Evolutionary conservation across 371 early-diverging fungal species (phyloP), one percentile per base, ranked within the genome.

Genomic region (Mortierella sp.): DNA sequence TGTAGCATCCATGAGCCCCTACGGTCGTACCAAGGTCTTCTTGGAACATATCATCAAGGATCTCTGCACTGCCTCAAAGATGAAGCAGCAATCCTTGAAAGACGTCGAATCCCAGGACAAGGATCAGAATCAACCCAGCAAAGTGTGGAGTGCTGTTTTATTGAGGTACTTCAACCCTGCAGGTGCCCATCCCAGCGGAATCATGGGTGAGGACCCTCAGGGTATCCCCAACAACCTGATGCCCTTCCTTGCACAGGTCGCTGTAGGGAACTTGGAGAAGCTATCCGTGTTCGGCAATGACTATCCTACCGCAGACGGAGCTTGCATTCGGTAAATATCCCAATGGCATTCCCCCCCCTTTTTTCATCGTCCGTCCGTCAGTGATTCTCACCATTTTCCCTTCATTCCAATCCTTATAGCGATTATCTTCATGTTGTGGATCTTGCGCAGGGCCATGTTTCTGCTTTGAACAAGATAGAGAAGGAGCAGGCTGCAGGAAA

Each of bases 351-450:
- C 26, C 30, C 34, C n/a, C 21, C 45, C 31, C 41, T 7, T 42
- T 24, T 49, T 23, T 7, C n/a, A 19, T 12, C 23, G 31, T 23
- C 54, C 50, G n/a, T n/a, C n/a, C n/a, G n/a, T 34, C 34, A 7
- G 10, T 34, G 10, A 10, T 24, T 23, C 24, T 13, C 48, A 16
- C 4, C 24, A 4, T 23, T 23, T 38, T 49, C 42, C 30, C 19
- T 45, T 27, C 45, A 46, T 43, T 42, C 23, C 26, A 52, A 28
- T 30, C 18, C n/a, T 6, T 46, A 13, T 63, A 87, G 87, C 55
- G 96, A 96, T 79, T 96, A 90, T 63, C 89, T 96, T 51, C 96
- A 96, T 71, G 94, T 96, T 1, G 87, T 90, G 50, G 96, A 96
- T 68, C 79, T 96, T 24, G 96, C 95, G 0, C 84, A 84, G 19